A percentile compares a stretch with the other conserved stretches of the same genome.
Evolutionary conservation across 805 yeast species (phyloP).

Genomic region (Candida chauliodis): DNA sequence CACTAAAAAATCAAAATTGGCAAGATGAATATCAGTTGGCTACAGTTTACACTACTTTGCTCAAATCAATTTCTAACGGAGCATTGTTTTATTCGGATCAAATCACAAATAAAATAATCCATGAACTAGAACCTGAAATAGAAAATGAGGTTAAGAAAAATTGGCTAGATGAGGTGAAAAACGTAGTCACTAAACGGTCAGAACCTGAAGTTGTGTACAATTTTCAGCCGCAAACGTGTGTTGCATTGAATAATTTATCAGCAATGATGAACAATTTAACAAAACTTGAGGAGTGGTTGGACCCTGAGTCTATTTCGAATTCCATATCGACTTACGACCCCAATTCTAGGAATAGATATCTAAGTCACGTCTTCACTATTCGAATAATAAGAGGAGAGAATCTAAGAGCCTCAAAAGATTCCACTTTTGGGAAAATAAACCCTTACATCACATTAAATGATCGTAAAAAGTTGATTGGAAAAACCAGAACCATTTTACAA

Average conservation of each 20-base stretch:
- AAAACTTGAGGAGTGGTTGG: conserved; percentile 51
- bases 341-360: conserved; percentile 23
- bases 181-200: conserved; percentile 41
- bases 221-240: conserved; percentile 61
- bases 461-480: conserved; percentile 55
- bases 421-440: conserved; percentile 38
- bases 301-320: conserved; percentile 54
- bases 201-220: conserved; percentile 47
- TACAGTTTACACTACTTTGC: conserved; percentile 53
- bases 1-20: conserved; percentile 68
- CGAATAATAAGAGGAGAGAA: conserved; percentile 63
- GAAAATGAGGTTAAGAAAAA: conserved; percentile 16
- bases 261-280: conserved; percentile 47
- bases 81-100: conserved; percentile 47
- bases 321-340: conserved; percentile 35
- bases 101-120: conserved; percentile 33
- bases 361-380: conserved; percentile 59
- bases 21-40: conserved; percentile 59
- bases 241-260: conserved; percentile 69
- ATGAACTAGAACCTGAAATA: conserved; percentile 36
- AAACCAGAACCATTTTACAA: conserved; percentile 61
- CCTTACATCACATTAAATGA: conserved; percentile 65
- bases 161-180: conserved; percentile 54
- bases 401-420: conserved; percentile 24
- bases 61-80: conserved; percentile 62